Evolutionary conservation across 2,329 filamentous ascomycete species (phyloP).

Genomic region (Fusarium bactridioides): DNA sequence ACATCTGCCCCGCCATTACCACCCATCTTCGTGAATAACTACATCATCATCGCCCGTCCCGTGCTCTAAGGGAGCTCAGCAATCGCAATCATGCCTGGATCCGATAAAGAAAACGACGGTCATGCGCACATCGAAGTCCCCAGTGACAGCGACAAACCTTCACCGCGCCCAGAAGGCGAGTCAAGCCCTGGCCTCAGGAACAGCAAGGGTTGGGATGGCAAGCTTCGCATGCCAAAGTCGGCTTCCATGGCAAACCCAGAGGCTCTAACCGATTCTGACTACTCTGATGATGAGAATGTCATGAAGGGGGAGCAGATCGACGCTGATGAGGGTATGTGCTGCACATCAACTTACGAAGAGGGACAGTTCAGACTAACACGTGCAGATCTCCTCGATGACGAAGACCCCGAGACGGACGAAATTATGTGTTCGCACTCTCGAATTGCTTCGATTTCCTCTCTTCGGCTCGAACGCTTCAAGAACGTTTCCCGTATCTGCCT

Average conservation of each 20-base stretch:
- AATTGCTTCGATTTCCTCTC: conserved; percentile 76
- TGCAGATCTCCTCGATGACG: conserved; percentile 67
- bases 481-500: conserved; percentile 82
- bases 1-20: conserved; percentile 26
- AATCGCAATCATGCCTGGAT: conserved; percentile 49
- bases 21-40: neutral
- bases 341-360: neutral
- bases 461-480: conserved; percentile 85
- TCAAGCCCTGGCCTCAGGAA: conserved; percentile 60
- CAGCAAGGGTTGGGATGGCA: conserved; percentile 83
- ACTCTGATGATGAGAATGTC: conserved; percentile 76
- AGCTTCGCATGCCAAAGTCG: conserved; percentile 74
- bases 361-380: conserved; percentile 21
- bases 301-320: conserved; percentile 77
- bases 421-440: conserved; percentile 92
- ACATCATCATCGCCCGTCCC: conserved; percentile 27
- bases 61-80: conserved; percentile 1
- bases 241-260: conserved; percentile 76
- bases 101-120: conserved; percentile 49
- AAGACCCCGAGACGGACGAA: conserved; percentile 71
- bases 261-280: conserved; percentile 83
- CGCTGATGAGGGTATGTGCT: conserved; percentile 77
- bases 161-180: conserved; percentile 51
- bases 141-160: conserved; percentile 54
- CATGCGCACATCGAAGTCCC: conserved; percentile 59